These are phyloP conservation scores for Arabidopsis hybrid DNA, from an alignment of 441 rosid genomes.

Conservation along the genomic window DNA sequence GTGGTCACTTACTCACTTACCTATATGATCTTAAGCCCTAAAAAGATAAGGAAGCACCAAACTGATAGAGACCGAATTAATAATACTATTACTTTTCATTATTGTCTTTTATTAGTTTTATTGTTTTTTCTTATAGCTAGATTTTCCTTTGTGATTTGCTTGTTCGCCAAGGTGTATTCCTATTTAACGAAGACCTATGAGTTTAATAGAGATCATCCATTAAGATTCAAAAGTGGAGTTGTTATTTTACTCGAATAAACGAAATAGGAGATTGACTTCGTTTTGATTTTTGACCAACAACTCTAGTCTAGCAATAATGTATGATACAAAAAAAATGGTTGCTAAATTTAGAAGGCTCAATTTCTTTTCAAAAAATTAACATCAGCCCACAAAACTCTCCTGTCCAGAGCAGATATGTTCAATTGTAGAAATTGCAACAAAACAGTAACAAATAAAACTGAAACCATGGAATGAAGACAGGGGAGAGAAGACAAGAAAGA, in stretches of 20 bases:
- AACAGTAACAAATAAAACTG: conserved; percentile 37
- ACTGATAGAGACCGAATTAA: too few relatives aligned
- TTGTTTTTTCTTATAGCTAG: too few relatives aligned
- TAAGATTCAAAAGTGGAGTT: too few relatives aligned
- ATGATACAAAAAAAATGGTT: neutral
- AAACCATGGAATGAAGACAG: conserved; percentile 22
- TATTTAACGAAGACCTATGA: too few relatives aligned
- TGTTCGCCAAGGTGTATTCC: too few relatives aligned
- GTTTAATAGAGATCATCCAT: too few relatives aligned
- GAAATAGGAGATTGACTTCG: neutral
- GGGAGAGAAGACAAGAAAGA: conserved; percentile 15
- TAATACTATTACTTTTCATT: too few relatives aligned
- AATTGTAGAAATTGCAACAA: conserved; percentile 26
- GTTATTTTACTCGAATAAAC: too few relatives aligned
- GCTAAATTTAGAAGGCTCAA: conserved; percentile 22
- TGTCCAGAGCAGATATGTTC: conserved; percentile 54
- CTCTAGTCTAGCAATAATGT: neutral
- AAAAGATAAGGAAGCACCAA: neutral
- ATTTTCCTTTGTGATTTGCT: too few relatives aligned
- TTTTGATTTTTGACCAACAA: conserved; percentile 14
- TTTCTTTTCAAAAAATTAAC: neutral
- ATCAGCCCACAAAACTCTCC: conserved; percentile 65
- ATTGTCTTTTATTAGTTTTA: too few relatives aligned
- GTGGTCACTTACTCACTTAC: too few relatives aligned
- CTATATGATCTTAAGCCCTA: neutral